These are phyloP conservation scores for Ophiostoma sp. DNA, from an alignment of 2,329 filamentous ascomycete genomes.

Conservation along the genomic window DNA sequence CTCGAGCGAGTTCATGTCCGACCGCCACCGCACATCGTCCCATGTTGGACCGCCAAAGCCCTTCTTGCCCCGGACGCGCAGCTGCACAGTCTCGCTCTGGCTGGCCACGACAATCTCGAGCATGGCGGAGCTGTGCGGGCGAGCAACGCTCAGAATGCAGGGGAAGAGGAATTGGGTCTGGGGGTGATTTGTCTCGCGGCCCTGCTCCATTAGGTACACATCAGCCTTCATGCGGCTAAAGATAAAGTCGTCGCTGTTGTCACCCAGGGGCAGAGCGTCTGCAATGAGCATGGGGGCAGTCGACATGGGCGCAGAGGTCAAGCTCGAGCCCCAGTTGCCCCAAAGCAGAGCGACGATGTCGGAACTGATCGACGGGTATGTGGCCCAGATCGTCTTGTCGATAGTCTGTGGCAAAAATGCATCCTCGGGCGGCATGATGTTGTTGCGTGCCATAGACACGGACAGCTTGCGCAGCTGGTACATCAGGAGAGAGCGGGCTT, in stretches of 20 bases:
- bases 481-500: conserved; percentile 52
- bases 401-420: conserved; percentile 68
- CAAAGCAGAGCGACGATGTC: conserved; percentile 67
- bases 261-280: conserved; percentile 70
- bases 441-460: conserved; percentile 78
- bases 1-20: conserved; percentile 59
- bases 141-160: conserved; percentile 69
- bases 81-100: conserved; percentile 70
- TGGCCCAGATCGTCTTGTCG: conserved; percentile 75
- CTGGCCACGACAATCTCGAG: conserved; percentile 71
- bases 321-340: conserved; percentile 50
- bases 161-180: conserved; percentile 55
- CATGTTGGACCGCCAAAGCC: conserved; percentile 62
- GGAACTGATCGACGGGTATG: conserved; percentile 67
- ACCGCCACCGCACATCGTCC: conserved; percentile 77
- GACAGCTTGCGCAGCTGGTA: conserved; percentile 67
- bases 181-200: conserved; percentile 48
- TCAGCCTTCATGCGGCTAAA: conserved; percentile 74
- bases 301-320: conserved; percentile 46
- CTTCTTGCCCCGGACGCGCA: conserved; percentile 65
- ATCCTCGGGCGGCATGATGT: conserved; percentile 66
- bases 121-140: conserved; percentile 62
- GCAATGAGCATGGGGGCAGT: conserved; percentile 49
- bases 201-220: conserved; percentile 67
- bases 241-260: conserved; percentile 67